A percentile compares a stretch with the other conserved stretches of the same genome.
These are phyloP conservation scores for Maudiozyma serrabonitensis DNA, from an alignment of 805 yeast genomes.

Conservation along the genomic window DNA sequence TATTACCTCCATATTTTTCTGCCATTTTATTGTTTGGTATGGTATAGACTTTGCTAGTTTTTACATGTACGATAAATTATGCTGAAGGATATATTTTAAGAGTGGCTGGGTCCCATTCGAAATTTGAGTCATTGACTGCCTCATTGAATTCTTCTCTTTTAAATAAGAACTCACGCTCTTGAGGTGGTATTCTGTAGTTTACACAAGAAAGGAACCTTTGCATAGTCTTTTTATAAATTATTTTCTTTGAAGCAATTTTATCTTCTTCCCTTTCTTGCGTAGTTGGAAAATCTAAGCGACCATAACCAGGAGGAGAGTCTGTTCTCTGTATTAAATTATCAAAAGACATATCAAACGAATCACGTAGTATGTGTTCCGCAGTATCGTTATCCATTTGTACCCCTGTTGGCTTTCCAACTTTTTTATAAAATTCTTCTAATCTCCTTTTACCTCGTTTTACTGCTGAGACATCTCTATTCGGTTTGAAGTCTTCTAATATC, in stretches of 20 bases:
- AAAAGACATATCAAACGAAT: slow-evolving; percentile 17
- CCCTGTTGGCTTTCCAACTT: slow-evolving; percentile 14
- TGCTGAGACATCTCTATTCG: slow-evolving; percentile 12
- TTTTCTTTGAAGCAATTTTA: slow-evolving; percentile 26
- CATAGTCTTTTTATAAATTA: slow-evolving; percentile 33
- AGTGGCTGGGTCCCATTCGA: slow-evolving; percentile 23
- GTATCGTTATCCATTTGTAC: not conserved
- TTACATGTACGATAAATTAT: not conserved
- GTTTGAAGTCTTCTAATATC: slow-evolving; percentile 28
- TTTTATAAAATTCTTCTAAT: slow-evolving; percentile 12
- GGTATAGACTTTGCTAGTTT: no score
- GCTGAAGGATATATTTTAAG: slow-evolving; percentile 14
- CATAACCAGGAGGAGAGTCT: slow-evolving; percentile 50
- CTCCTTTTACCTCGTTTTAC: slow-evolving; percentile 11
- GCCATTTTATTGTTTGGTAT: no score
- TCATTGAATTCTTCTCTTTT: slow-evolving; percentile 33
- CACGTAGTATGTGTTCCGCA: slow-evolving; percentile 1
- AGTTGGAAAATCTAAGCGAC: slow-evolving; percentile 47
- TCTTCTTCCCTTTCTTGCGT: slow-evolving; percentile 41
- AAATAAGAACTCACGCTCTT: slow-evolving; percentile 36
- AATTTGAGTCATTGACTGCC: slow-evolving; percentile 27
- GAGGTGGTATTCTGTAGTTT: slow-evolving; percentile 23
- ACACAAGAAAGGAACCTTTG: slow-evolving; percentile 38
- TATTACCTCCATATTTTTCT: no score
- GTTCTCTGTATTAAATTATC: slow-evolving; percentile 29